These are phyloP conservation scores for Neodidymelliopsis sp. DNA, from an alignment of 2,329 filamentous ascomycete species.

Conservation along the genomic window DNA sequence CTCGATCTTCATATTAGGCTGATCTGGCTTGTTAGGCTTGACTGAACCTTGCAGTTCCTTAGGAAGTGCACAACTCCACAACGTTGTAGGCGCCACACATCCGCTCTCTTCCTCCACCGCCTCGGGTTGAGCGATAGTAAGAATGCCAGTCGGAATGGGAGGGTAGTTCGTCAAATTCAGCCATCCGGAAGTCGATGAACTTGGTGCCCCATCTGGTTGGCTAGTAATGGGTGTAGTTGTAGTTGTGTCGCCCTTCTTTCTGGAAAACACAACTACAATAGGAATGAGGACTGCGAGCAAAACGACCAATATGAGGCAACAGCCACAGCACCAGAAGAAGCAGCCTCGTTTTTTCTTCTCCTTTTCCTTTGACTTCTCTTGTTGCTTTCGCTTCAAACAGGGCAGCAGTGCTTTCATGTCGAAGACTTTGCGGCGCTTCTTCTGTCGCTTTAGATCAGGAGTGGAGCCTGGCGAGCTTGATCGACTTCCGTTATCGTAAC, in stretches of 20 bases:
- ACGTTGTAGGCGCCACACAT: slow-evolving; percentile 74
- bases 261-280: slow-evolving; percentile 45
- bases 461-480: slow-evolving; percentile 32
- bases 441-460: slow-evolving; percentile 35
- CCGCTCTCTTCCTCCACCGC: slow-evolving; percentile 68
- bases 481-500: slow-evolving; percentile 36
- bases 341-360: slow-evolving; percentile 42
- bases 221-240: slow-evolving; percentile 13
- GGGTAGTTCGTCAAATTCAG: slow-evolving; percentile 87
- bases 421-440: slow-evolving; percentile 42
- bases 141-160: slow-evolving; percentile 82
- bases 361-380: slow-evolving; percentile 26
- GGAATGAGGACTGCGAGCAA: slow-evolving; percentile 52
- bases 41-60: slow-evolving; percentile 75
- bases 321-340: slow-evolving; percentile 47
- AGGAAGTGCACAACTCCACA: slow-evolving; percentile 88
- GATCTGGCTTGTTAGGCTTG: slow-evolving; percentile 68
- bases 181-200: slow-evolving; percentile 61
- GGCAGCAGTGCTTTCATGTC: slow-evolving; percentile 35
- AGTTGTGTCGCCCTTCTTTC: slow-evolving; percentile 50
- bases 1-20: slow-evolving; percentile 81
- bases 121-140: slow-evolving; percentile 78
- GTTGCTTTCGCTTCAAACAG: slow-evolving; percentile 28
- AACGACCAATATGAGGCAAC: slow-evolving; percentile 44
- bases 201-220: slow-evolving; percentile 24